Conservation (phyloP, 106 monocot species). For the Dioscorea dumetorum region DNA sequence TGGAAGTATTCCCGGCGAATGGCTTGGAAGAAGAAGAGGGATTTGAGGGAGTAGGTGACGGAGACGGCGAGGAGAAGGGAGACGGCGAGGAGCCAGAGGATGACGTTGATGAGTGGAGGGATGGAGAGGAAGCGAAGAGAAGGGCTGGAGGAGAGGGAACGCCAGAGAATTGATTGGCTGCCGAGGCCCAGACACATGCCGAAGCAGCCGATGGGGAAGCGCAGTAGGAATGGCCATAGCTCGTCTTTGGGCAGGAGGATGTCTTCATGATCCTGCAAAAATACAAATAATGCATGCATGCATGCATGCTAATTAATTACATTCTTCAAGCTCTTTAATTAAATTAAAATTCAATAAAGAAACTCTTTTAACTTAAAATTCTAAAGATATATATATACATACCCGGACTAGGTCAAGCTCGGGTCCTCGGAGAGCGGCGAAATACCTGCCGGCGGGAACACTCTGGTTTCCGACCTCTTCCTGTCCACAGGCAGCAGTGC, state of each 20-base stretch:
- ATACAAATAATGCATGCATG: neutral
- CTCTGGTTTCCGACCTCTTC: slow-evolving; percentile 17
- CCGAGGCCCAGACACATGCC: slow-evolving; percentile 81
- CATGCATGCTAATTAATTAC: neutral
- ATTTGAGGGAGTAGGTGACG: slow-evolving; percentile 67
- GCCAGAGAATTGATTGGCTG: slow-evolving; percentile 88
- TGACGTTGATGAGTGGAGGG: slow-evolving; percentile 49
- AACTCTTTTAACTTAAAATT: neutral
- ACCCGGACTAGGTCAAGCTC: slow-evolving; percentile 93
- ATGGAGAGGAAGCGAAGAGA: slow-evolving; percentile 63
- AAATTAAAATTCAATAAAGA: too few species aligned
- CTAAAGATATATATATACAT: neutral
- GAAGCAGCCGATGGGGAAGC: slow-evolving; percentile 82
- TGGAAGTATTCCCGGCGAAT: slow-evolving; percentile 91
- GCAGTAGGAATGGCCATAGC: slow-evolving; percentile 91
- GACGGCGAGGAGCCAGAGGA: slow-evolving; percentile 68
- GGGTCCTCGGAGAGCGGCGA: slow-evolving; percentile 81
- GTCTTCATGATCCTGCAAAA: slow-evolving; percentile 64
- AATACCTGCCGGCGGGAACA: slow-evolving; percentile 88
- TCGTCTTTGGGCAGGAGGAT: slow-evolving; percentile 86
- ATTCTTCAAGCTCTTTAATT: neutral
- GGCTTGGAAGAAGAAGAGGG: slow-evolving; percentile 85
- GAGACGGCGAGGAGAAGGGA: slow-evolving; percentile 39
- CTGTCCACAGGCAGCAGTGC: neutral
- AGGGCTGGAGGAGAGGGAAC: slow-evolving; percentile 45